phyloP scores from a whole-genome alignment of 2,329 filamentous ascomycete genomes.

The Zopfia rhizophila region DNA sequence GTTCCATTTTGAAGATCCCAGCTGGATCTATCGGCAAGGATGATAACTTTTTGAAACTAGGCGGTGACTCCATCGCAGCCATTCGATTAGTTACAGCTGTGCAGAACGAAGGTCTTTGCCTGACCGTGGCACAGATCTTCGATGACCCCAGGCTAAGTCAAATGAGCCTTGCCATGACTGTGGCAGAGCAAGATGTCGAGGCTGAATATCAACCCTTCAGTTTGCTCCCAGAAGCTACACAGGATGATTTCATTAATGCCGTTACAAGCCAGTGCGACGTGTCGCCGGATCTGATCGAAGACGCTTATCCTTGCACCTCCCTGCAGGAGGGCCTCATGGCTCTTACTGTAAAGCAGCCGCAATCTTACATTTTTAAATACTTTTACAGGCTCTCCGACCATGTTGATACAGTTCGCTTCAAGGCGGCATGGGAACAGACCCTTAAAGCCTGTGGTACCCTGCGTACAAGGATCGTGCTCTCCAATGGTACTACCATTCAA shows the following conservation, averaged over 20 bases:
- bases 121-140: conserved; percentile 59
- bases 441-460: no score
- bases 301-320: conserved; percentile 10
- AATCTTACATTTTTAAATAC: background rate
- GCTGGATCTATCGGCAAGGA: conserved; percentile 47
- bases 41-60: conserved; percentile 58
- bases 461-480: no score
- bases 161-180: no score
- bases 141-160: no score
- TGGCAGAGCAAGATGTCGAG: no score
- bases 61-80: conserved; percentile 59
- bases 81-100: conserved; percentile 57
- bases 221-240: no score
- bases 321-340: conserved; percentile 11
- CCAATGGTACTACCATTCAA: conserved; percentile 58
- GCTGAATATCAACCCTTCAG: no score
- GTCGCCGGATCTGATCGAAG: conserved; percentile 3
- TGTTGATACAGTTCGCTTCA: no score
- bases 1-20: conserved; percentile 40
- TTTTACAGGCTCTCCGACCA: no score
- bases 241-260: no score
- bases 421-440: no score
- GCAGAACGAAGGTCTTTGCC: conserved; percentile 44
- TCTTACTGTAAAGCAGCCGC: background rate
- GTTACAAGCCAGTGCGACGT: no score